Evolutionary conservation across 768 basidiomycete species (phyloP).

Genomic region (Daedaleopsis sinensis): DNA sequence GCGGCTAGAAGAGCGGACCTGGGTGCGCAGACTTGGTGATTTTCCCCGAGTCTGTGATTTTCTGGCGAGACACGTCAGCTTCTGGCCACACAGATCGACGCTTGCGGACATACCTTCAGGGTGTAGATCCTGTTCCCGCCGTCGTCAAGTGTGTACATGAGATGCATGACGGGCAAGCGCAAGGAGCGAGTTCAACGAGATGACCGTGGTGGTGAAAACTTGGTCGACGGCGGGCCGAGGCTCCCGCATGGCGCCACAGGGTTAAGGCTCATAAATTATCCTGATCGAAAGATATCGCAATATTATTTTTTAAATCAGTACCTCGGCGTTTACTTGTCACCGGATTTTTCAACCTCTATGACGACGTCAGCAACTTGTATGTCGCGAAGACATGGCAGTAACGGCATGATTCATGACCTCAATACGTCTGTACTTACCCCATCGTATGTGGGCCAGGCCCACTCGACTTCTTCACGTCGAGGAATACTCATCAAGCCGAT

Average conservation of each 20-base stretch:
- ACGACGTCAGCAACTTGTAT: too few relatives aligned
- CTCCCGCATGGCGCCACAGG: not conserved
- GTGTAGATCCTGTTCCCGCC: constrained; percentile 87
- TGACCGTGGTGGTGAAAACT: constrained; percentile 1
- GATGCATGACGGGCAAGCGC: constrained; percentile 70
- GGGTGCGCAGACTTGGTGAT: constrained; percentile 97
- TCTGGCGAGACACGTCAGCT: constrained; percentile 51
- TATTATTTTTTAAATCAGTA: too few relatives aligned
- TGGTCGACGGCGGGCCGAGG: not conserved
- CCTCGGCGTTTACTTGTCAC: too few relatives aligned
- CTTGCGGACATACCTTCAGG: constrained; percentile 67
- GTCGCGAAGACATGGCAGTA: too few relatives aligned
- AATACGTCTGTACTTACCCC: too few relatives aligned
- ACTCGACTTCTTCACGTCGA: too few relatives aligned
- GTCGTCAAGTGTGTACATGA: constrained; percentile 90
- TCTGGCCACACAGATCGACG: not conserved
- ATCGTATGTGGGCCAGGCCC: too few relatives aligned
- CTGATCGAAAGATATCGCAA: too few relatives aligned
- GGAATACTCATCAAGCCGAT: too few relatives aligned
- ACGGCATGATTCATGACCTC: too few relatives aligned
- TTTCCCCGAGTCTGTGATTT: constrained; percentile 78
- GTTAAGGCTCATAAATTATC: not conserved
- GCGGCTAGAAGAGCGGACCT: constrained; percentile 52
- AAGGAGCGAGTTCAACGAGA: not conserved
- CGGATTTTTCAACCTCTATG: too few relatives aligned